phyloP scores from a whole-genome alignment of 352 stramenopile species.

The Salisapilia sapeloensis region DNA sequence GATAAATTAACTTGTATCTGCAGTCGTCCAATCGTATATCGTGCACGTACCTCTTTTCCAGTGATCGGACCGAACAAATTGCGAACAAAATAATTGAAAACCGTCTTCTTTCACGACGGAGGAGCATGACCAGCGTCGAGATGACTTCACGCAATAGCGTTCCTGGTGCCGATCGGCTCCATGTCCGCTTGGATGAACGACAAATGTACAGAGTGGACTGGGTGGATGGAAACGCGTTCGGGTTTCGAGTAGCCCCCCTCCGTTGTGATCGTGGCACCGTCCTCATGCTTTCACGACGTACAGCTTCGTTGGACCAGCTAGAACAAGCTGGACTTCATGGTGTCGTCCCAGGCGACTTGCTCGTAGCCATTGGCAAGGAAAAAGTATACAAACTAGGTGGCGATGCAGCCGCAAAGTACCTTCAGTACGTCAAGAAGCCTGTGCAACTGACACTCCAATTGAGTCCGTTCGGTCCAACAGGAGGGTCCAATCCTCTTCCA shows the following conservation, averaged over 20 bases:
- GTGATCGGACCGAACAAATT: too few relatives aligned
- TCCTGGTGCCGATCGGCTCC: too few relatives aligned
- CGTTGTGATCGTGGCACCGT: conserved; percentile 50
- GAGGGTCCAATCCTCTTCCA: conserved; percentile 22
- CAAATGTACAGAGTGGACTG: conserved; percentile 68
- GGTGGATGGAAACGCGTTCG: conserved; percentile 34
- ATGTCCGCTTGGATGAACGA: conserved; percentile 37
- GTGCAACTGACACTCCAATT: conserved; percentile 51
- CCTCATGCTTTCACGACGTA: conserved; percentile 36
- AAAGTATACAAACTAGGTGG: conserved; percentile 59
- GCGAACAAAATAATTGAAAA: too few relatives aligned
- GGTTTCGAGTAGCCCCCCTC: conserved; percentile 53
- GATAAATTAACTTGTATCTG: too few relatives aligned
- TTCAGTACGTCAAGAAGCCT: conserved; percentile 50
- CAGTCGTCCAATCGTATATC: too few relatives aligned
- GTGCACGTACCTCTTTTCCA: too few relatives aligned
- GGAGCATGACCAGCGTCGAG: too few relatives aligned
- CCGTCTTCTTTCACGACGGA: too few relatives aligned
- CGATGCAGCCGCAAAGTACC: conserved; percentile 36
- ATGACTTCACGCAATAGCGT: too few relatives aligned
- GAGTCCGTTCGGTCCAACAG: conserved; percentile 26
- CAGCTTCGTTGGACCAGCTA: conserved; percentile 10
- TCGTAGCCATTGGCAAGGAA: conserved; percentile 58
- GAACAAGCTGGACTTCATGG: conserved; percentile 31
- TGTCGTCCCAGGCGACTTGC: conserved; percentile 53